Conservation (phyloP, 495 filamentous ascomycete genomes). For the Aspergillus nanangensis region DNA sequence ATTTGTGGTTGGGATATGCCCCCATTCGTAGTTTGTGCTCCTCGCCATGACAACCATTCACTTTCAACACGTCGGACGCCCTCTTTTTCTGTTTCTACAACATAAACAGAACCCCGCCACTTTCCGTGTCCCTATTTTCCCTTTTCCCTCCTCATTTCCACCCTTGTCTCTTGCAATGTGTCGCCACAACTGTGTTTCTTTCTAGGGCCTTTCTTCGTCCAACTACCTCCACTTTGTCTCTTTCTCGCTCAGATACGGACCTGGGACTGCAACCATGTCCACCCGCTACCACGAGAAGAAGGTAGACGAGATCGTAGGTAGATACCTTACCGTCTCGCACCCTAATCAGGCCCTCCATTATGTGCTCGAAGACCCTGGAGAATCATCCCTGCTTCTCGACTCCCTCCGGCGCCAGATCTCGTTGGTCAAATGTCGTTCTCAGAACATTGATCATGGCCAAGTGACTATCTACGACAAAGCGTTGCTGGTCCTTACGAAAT, state of each 20-base stretch:
- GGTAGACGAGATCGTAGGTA: constrained; percentile 18
- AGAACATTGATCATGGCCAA: constrained; percentile 31
- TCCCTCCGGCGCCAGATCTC: constrained; percentile 26
- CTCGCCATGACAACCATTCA: too few relatives aligned
- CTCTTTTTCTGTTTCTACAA: too few relatives aligned
- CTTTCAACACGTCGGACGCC: neutral
- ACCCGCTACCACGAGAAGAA: constrained; percentile 3
- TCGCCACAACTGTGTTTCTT: too few relatives aligned
- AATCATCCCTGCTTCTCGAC: constrained; percentile 17
- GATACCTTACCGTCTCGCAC: constrained; percentile 14
- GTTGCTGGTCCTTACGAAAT: constrained; percentile 26
- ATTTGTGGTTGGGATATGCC: too few relatives aligned
- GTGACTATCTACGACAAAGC: constrained; percentile 39
- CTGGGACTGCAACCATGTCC: too few relatives aligned
- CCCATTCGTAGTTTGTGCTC: too few relatives aligned
- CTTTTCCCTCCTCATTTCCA: constrained; percentile 1
- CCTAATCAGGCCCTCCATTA: constrained; percentile 20
- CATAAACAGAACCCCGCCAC: neutral
- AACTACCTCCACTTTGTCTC: too few relatives aligned
- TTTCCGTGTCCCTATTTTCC: neutral
- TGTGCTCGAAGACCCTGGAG: constrained; percentile 15
- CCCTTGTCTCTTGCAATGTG: too few relatives aligned
- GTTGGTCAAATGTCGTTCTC: constrained; percentile 30
- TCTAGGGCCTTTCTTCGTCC: too few relatives aligned
- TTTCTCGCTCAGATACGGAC: too few relatives aligned